Base-by-base conservation (phyloP, 2,329 filamentous ascomycete species). In the Botrytis aclada region DNA sequence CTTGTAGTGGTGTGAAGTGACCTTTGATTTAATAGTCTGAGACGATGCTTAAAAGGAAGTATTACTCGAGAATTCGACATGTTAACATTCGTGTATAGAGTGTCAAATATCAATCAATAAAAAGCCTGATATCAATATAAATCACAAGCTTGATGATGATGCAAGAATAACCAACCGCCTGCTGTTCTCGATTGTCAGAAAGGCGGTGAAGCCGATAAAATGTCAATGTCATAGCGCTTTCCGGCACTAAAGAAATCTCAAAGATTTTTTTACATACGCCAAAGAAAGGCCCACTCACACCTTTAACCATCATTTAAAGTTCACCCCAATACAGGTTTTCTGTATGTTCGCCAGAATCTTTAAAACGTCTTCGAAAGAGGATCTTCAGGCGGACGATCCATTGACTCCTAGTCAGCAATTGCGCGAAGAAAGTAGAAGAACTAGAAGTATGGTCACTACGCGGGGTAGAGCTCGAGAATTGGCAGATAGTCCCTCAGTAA, bases 301-400 rank as follows among this genome's bases (percentile, higher is more conserved):
- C 43, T 51, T 41, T 20, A 37, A 39, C 54, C 34, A n/a, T 16
- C 32, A 32, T 37, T 45, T 47, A 51, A 41, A 67, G 32, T 39
- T 47, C 54, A 54, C 37, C 32, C 39, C 34, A 63, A 69, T 56
- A 43, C 62, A 39, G n/a, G 51, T 58, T 32, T 74, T 45, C 65
- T 41, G n/a, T 41, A 80, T 80, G 79, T 77, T 80, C 61, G 78
- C 77, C 14, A 75, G 75, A 75, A 63, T 80, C 12, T 74, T 76
- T 58, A 75, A n/a, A 29, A 29, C 73, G 16, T 77, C 77, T 37
- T 77, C 76, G n/a, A 77, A 74, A 77, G 69, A 73, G 64, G 70
- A 75, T n/a, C 66, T 79, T 37, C 71, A 72, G 39, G 10, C 64
- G 32, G 64, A 67, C 70, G 70, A 72, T n/a, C 70, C 70, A 18